phyloP scores from a whole-genome alignment of 371 early-diverging fungal species.

The Zychaea mexicana region DNA sequence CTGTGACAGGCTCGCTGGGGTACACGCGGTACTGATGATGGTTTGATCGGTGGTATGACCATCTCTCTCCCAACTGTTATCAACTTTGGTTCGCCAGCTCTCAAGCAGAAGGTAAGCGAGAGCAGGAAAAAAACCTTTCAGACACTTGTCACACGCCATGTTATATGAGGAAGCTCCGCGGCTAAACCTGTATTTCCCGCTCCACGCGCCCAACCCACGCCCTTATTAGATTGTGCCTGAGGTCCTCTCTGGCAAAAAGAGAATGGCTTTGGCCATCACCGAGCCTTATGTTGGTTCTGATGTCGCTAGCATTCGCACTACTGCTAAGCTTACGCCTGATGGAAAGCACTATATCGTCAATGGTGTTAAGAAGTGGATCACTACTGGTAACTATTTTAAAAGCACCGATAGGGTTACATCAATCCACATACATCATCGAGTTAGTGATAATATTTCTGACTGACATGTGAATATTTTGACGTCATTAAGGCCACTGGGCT shows the following conservation, averaged over 20 bases:
- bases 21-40: constrained; percentile 48
- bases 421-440: not conserved
- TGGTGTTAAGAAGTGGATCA: constrained; percentile 83
- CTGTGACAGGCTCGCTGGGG: constrained; percentile 53
- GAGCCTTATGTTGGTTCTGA: constrained; percentile 79
- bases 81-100: constrained; percentile 42
- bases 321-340: constrained; percentile 71
- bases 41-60: constrained; percentile 47
- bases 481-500: constrained; percentile 18
- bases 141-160: not conserved
- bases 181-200: not conserved
- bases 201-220: too few species aligned
- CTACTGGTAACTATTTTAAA: constrained; percentile 58
- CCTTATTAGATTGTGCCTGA: constrained; percentile 61
- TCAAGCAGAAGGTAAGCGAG: constrained; percentile 51
- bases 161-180: not conserved
- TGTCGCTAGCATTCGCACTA: constrained; percentile 74
- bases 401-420: not conserved
- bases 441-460: not conserved
- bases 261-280: constrained; percentile 72
- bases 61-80: constrained; percentile 65
- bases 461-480: not conserved
- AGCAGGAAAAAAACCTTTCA: constrained; percentile 65
- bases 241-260: constrained; percentile 72
- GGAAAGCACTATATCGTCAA: constrained; percentile 72